phyloP scores from a whole-genome alignment of 2,329 filamentous ascomycete genomes.

The Annulohypoxylon truncatum region DNA sequence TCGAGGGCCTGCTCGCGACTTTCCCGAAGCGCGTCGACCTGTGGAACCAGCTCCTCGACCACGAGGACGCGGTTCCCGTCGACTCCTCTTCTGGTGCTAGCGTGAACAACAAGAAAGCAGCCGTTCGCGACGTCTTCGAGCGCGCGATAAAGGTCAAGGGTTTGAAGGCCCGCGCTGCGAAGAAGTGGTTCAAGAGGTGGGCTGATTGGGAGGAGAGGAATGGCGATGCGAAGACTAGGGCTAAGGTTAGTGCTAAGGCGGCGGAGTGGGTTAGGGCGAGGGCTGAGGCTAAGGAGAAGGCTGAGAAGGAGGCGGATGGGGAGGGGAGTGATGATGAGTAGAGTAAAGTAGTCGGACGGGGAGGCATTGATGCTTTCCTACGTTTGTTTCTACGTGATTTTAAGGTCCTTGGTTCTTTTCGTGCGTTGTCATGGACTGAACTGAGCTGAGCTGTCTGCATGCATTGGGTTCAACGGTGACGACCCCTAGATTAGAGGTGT shows the following conservation, averaged over 20 bases:
- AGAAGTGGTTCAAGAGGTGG: conserved; percentile 93
- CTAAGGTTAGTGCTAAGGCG: conserved; percentile 77
- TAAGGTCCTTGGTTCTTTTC: not conserved
- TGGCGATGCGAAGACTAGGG: conserved; percentile 75
- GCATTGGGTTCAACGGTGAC: not conserved
- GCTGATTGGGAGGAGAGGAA: conserved; percentile 84
- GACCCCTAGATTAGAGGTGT: not conserved
- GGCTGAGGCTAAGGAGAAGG: conserved; percentile 53
- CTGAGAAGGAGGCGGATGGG: conserved; percentile 49
- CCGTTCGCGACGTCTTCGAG: conserved; percentile 83
- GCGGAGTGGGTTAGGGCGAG: conserved; percentile 73
- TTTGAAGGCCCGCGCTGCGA: conserved; percentile 84
- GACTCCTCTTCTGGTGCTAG: not conserved
- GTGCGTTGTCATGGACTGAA: no score
- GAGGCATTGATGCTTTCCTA: not conserved
- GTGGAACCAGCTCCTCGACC: conserved; percentile 91
- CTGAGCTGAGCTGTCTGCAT: not conserved
- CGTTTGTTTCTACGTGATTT: no score
- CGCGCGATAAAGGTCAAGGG: conserved; percentile 75
- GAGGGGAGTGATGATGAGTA: conserved; percentile 47
- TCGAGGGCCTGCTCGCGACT: conserved; percentile 84
- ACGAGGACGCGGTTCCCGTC: conserved; percentile 72
- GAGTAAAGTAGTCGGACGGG: not conserved
- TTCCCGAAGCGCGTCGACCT: conserved; percentile 92
- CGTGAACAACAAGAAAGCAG: conserved; percentile 55